A percentile compares a stretch with the other conserved stretches of the same genome.
phyloP scores from a whole-genome alignment of 2,329 filamentous ascomycete genomes.

The Dothistroma pini region DNA sequence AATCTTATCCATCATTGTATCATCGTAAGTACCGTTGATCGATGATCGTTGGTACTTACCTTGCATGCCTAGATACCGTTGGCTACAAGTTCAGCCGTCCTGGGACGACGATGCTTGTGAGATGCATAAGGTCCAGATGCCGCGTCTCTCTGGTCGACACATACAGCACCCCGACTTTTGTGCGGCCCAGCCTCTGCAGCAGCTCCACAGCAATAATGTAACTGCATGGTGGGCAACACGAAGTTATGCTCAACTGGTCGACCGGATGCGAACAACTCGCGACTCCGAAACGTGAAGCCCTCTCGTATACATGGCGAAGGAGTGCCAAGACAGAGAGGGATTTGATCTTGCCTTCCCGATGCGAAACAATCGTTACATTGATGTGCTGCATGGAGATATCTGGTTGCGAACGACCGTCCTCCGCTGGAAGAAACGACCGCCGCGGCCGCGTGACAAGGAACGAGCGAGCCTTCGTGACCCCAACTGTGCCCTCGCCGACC shows the following conservation, averaged over 20 bases:
- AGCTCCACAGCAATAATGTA: neutral
- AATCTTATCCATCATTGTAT: neutral
- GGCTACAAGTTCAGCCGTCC: neutral
- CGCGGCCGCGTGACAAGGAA: neutral
- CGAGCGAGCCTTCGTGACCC: neutral
- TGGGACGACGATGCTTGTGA: neutral
- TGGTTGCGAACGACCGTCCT: neutral
- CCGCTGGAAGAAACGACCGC: neutral
- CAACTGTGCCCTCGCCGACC: neutral
- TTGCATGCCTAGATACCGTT: neutral
- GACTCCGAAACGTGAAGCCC: neutral
- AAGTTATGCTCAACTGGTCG: neutral
- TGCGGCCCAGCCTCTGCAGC: neutral
- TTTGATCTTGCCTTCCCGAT: neutral
- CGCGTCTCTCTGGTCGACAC: neutral
- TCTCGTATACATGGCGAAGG: neutral
- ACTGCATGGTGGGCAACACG: neutral
- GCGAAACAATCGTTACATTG: neutral
- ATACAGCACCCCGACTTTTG: neutral
- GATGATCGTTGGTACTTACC: neutral
- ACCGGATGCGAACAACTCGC: neutral
- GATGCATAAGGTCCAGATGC: neutral
- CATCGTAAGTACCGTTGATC: neutral
- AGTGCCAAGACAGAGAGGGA: neutral
- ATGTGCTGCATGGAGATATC: neutral